Base-by-base conservation (phyloP, 805 yeast genomes). In the Saccharomycopsis oosterbeekiorum region DNA sequence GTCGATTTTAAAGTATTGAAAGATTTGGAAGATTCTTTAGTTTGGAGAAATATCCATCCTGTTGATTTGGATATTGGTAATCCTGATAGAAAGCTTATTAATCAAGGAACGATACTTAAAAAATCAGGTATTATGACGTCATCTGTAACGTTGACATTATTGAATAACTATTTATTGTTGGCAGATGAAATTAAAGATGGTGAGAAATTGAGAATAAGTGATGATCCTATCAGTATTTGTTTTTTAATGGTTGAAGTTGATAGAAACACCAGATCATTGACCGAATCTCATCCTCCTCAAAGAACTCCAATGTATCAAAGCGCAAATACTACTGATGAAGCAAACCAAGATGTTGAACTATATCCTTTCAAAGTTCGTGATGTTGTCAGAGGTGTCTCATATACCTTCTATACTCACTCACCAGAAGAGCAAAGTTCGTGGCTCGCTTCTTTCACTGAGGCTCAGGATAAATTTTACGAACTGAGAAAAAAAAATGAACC, bases 121-220 rank as follows among this genome's bases (percentile, higher is more conserved):
- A 83, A 85, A 62, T 83, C 89, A 14, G 94, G 86, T 57, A 74
- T 84, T 67, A 81, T 84, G 75, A 74, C 84, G 37, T 85, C 84
- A 47, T 77, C 87, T 47, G 73, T 76, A 8, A 74, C 78, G 0
- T 67, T 87, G 26, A 81, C 88, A 19, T 72, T 89, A 36, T 72
- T 89, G 59, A 96, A 89, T 68, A 88, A 89, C 67, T 88, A 78
- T 66, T 71, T 89, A 54, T 68, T 89, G 39, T 78, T 89, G 1
- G 84, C 89, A 0, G 85, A 89, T 50, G 77, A 77, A 56, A 70
- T 80, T 1, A 75, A 75, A 9, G 80, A 78, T 55, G 79, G 75
- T 9, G 56, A 67, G 42, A 67, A 66, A 17, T 77, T 69, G 55
- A 77, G 77, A 65, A 77, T 84, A 0, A 68, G 76, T 11, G 89